phyloP scores from a whole-genome alignment of 2,329 filamentous ascomycete genomes.

The Neurospora sp. region DNA sequence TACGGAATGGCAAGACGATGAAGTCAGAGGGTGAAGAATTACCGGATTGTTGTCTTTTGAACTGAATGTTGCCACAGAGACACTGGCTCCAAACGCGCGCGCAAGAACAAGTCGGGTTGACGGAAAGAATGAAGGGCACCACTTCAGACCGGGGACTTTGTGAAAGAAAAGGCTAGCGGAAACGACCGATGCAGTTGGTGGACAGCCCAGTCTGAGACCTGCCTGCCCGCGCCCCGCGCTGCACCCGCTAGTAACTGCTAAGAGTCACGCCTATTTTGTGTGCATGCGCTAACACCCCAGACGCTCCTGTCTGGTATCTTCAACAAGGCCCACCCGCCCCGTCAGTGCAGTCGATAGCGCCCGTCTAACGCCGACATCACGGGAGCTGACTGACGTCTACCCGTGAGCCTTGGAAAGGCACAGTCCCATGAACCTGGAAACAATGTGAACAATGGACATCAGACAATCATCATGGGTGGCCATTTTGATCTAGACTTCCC shows the following conservation, averaged over 20 bases:
- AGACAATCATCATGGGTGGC: neutral
- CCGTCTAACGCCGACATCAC: neutral
- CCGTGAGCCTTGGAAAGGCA: neutral
- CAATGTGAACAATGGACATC: neutral
- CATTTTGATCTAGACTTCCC: neutral
- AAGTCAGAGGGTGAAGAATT: neutral
- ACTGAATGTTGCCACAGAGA: neutral
- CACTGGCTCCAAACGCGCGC: neutral
- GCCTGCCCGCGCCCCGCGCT: neutral
- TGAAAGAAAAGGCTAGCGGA: neutral
- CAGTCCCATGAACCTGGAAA: neutral
- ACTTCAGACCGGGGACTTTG: neutral
- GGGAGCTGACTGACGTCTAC: neutral
- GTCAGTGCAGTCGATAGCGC: neutral
- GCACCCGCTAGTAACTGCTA: neutral
- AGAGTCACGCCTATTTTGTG: neutral
- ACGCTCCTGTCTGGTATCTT: too few relatives aligned
- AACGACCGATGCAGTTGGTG: neutral
- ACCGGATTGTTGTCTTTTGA: neutral
- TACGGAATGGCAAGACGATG: neutral
- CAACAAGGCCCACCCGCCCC: too few relatives aligned
- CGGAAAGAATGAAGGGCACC: neutral
- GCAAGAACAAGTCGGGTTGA: neutral
- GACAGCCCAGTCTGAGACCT: neutral
- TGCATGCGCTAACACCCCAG: neutral